Base-by-base conservation (phyloP, 169 alveolate species). In the Plasmodium sp. region DNA sequence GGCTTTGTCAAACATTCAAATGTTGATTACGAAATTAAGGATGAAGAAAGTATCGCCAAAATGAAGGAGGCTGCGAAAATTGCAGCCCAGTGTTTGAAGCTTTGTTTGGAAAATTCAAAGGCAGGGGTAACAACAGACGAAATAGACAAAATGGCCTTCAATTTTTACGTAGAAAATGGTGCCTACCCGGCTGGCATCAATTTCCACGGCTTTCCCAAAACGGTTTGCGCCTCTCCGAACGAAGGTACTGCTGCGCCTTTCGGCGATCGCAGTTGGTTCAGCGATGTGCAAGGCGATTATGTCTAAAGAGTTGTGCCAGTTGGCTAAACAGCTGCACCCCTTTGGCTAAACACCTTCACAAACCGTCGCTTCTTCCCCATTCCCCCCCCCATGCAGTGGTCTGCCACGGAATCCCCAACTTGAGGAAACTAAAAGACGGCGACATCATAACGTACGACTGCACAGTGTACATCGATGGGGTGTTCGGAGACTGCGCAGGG, bases 121-220 rank as follows among this genome's bases (percentile, higher is more conserved):
- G 92, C 74, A 86, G 99, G 99, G 33, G 95, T 97, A 36, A 98
- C 99, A 12, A 97, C 99, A 5, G 99, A 98, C 82, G 98, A 97
- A 27, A 94, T 98, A 27, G 99, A 98, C 91, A 93, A 96, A 75
- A 80, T 97, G 18, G 99, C 97, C 36, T 99, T 98, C 84, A 97
- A 98, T 67, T 96, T 91, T 92, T 97, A 97, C 58, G 96, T 98
- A 81, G 73, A 94, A 36, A 83, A 96, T 33, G 98, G 97, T 81
- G 99, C 99, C 3, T 98, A 98, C 96, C 99, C 99, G n/a, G 97
- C 99, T 34, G 99, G 99, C 9, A 96, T 98, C 54, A 98, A 97
- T 84, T 98, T 97, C 92, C 97, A 96, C 96, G 98, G 98, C 36
- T 98, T 98, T 92, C 99, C 99, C 2, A 98, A 98, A 94, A 97